Percentiles rank a stretch among this genome's conserved stretches.
These are phyloP conservation scores for Artemisia argyi DNA, from an alignment of 129 eudicot species.

Conservation along the genomic window DNA sequence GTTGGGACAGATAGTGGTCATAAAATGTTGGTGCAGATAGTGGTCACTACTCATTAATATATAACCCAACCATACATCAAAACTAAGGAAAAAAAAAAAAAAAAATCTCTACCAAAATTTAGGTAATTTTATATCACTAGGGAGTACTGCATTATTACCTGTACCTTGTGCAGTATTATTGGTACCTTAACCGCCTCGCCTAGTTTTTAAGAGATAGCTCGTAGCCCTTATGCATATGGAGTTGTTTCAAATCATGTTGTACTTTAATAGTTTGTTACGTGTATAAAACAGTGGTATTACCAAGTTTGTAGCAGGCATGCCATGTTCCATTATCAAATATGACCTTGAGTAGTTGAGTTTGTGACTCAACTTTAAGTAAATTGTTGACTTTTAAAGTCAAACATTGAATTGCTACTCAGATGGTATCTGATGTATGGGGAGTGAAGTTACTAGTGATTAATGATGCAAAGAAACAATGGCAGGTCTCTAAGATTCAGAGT, in stretches of 20 bases:
- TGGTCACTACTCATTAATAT: background rate
- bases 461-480: no score
- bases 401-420: no score
- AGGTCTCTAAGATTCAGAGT: no score
- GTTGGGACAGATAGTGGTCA: background rate
- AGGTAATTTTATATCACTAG: no score
- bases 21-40: background rate
- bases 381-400: no score
- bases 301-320: background rate
- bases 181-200: background rate
- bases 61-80: background rate
- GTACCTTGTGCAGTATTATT: background rate
- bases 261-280: background rate
- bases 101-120: no score
- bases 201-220: background rate
- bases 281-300: background rate
- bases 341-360: background rate
- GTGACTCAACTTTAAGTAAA: no score
- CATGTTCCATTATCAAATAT: background rate
- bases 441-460: no score
- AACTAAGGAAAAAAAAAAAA: background rate
- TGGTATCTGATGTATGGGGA: no score
- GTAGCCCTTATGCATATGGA: background rate
- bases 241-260: background rate
- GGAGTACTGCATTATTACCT: background rate